A percentile compares a stretch with the other conserved stretches of the same genome.
Evolutionary conservation across 2,329 filamentous ascomycete species (phyloP).

Genomic region (Talaromyces amestolkiae): DNA sequence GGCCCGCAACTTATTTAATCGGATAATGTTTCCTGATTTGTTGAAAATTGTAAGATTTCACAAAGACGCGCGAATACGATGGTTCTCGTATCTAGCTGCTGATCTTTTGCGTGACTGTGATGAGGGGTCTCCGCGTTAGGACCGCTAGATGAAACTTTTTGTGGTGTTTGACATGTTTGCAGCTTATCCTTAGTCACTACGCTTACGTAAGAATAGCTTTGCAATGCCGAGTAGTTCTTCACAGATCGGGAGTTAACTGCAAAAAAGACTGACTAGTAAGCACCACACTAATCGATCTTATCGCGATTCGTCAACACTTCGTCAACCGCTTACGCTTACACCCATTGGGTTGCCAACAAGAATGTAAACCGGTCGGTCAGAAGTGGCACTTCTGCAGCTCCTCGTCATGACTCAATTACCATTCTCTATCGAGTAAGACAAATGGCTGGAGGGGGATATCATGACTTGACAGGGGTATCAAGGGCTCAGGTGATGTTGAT

Average conservation of each 20-base stretch:
- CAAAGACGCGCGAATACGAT: not conserved
- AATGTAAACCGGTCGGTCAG: not conserved
- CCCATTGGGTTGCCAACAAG: not conserved
- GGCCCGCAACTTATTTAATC: not conserved
- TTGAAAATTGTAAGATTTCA: not conserved
- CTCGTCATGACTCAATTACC: not conserved
- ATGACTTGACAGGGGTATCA: not conserved
- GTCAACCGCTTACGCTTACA: no score
- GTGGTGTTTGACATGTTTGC: conserved; percentile 21
- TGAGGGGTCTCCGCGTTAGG: not conserved
- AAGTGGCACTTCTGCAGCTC: not conserved
- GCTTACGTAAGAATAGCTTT: conserved; percentile 10
- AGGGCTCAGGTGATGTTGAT: not conserved
- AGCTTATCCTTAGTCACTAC: conserved; percentile 4
- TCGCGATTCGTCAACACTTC: not conserved
- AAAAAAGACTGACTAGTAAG: not conserved
- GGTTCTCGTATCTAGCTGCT: not conserved
- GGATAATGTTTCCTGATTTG: not conserved
- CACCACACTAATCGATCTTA: not conserved
- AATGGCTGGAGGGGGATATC: not conserved
- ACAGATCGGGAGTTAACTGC: not conserved
- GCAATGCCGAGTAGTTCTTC: not conserved
- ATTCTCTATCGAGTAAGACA: conserved; percentile 7
- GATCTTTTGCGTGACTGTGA: not conserved
- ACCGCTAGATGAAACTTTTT: conserved; percentile 12